Conservation (phyloP, 2,329 filamentous ascomycete genomes). For the Penicillium sp. region DNA sequence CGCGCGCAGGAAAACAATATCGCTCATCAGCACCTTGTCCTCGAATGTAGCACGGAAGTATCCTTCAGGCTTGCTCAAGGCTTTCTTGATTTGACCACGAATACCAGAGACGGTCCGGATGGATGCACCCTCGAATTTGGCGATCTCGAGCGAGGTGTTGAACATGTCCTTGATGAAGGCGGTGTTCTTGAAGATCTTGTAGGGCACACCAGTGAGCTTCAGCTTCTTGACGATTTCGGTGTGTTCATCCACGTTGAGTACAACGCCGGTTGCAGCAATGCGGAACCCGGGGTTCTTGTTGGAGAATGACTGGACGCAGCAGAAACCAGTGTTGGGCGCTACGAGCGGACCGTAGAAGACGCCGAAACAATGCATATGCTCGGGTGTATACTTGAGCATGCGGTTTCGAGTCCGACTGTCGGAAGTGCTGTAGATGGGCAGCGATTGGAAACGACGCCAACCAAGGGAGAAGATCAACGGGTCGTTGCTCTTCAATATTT, state of each 20-base stretch:
- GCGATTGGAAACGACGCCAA: conserved; percentile 89
- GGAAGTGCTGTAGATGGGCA: conserved; percentile 90
- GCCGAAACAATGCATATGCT: conserved; percentile 98
- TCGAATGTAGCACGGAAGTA: conserved; percentile 97
- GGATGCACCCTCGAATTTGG: conserved; percentile 94
- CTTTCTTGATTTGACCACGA: conserved; percentile 93
- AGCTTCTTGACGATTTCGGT: conserved; percentile 99
- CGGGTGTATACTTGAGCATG: conserved; percentile 98
- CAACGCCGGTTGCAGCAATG: conserved; percentile 88
- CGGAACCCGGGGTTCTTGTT: conserved; percentile 84
- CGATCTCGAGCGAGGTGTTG: conserved; percentile 83
- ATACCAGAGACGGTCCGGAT: conserved; percentile 96
- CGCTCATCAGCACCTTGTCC: conserved; percentile 94
- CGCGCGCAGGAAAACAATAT: conserved; percentile 91
- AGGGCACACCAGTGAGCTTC: conserved; percentile 86
- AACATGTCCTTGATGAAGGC: conserved; percentile 99
- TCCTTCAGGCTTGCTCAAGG: conserved; percentile 86
- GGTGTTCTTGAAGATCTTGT: conserved; percentile 99
- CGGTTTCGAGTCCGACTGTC: conserved; percentile 90
- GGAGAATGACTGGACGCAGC: conserved; percentile 84
- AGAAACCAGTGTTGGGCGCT: conserved; percentile 93
- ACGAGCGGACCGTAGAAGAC: conserved; percentile 94
- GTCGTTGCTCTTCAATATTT: conserved; percentile 96
- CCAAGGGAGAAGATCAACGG: conserved; percentile 95
- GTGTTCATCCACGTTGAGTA: conserved; percentile 88